A percentile compares a stretch with the other conserved stretches of the same genome.
Conservation (phyloP, 345 rosid species). For the Linum tenue region DNA sequence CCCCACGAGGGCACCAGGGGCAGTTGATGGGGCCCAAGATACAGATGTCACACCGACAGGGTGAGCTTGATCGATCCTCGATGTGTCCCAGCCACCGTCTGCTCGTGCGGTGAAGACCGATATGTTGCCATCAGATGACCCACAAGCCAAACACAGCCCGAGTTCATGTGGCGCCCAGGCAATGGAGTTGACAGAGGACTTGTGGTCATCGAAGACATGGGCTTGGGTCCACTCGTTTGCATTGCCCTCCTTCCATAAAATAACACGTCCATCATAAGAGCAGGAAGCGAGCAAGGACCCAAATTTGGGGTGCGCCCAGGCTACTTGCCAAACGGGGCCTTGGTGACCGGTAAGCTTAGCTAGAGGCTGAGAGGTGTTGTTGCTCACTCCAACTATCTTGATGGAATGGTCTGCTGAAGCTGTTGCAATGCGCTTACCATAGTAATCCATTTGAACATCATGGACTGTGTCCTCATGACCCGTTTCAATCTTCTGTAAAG, state of each 20-base stretch:
- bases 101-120: slow-evolving; percentile 14
- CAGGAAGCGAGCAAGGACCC: slow-evolving; percentile 21
- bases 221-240: slow-evolving; percentile 19
- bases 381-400: slow-evolving; percentile 28
- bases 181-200: slow-evolving; percentile 17
- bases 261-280: slow-evolving; percentile 18
- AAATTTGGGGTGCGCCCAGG: slow-evolving; percentile 21
- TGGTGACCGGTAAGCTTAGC: slow-evolving; percentile 16
- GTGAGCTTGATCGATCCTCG: slow-evolving; percentile 20
- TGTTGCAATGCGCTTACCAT: slow-evolving; percentile 29
- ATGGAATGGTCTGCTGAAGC: slow-evolving; percentile 27
- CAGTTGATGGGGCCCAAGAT: slow-evolving; percentile 21
- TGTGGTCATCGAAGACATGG: slow-evolving; percentile 16
- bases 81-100: slow-evolving; percentile 15
- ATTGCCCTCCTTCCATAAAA: slow-evolving; percentile 17
- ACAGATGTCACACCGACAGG: slow-evolving; percentile 23
- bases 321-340: slow-evolving; percentile 21
- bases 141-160: slow-evolving; percentile 18
- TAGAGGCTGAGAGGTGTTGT: slow-evolving; percentile 20
- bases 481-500: slow-evolving; percentile 25
- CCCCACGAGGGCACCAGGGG: slow-evolving; percentile 17
- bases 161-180: slow-evolving; percentile 21
- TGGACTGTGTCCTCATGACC: slow-evolving; percentile 33
- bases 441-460: slow-evolving; percentile 34
- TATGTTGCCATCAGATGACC: slow-evolving; percentile 18